Percentiles rank a stretch among this genome's conserved stretches.
phyloP scores from a whole-genome alignment of 179 eudicot genomes.

The Sideroxylon spinosum region DNA sequence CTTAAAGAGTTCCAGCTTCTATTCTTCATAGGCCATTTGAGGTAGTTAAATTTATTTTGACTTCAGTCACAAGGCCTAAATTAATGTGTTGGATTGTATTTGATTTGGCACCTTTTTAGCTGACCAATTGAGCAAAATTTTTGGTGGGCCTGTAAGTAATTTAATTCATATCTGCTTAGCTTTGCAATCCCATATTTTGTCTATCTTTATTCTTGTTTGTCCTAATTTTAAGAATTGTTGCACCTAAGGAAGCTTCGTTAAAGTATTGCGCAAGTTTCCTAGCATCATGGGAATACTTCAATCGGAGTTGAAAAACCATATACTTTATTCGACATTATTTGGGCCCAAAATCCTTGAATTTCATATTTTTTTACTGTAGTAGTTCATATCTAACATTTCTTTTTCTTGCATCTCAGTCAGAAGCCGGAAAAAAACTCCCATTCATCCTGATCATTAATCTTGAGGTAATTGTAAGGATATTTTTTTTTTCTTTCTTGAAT shows the following conservation, averaged over 20 bases:
- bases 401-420: conserved; percentile 58
- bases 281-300: background rate
- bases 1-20: background rate
- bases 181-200: background rate
- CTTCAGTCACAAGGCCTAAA: background rate
- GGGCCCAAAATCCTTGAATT: background rate
- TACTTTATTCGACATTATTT: background rate
- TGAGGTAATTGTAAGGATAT: conserved; percentile 45
- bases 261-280: background rate
- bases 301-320: conserved; percentile 10
- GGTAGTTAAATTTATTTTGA: background rate
- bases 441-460: conserved; percentile 83
- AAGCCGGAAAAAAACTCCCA: conserved; percentile 82
- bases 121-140: background rate
- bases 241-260: background rate
- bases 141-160: background rate
- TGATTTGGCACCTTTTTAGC: background rate
- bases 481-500: background rate
- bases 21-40: background rate
- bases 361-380: background rate
- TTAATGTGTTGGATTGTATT: background rate
- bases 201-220: background rate
- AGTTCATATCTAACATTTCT: conserved; percentile 15
- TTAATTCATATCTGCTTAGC: background rate
- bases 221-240: background rate